Base-by-base conservation (phyloP, 2,329 filamentous ascomycete genomes). In the Harringtonia aguacate region DNA sequence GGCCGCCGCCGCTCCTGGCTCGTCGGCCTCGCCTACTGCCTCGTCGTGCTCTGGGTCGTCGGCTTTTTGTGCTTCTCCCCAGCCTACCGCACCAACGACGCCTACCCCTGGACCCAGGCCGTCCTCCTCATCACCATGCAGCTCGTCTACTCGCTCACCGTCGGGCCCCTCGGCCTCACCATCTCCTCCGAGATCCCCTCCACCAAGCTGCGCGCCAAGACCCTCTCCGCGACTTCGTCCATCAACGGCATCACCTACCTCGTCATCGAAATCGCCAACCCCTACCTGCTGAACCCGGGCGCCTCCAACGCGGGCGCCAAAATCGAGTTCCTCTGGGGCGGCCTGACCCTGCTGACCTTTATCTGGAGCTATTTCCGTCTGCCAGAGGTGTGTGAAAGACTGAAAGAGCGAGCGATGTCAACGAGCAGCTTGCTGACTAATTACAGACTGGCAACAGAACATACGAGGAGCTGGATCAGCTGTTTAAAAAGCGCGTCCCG, bases 171-270 rank as follows among this genome's bases (percentile, higher is more conserved):
- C 24, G 24, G 7, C 24, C 24, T 27, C 24, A 7, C 24, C 24
- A 27, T 43, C 45, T 35, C 34, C 9, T 44, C 30, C 17, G 45
- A 47, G 36, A 36, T 43, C 21, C 36, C 41, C 6, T 40, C 45
- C 6, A 40, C 41, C 24, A 39, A 41, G 33, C 45, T 47, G 21
- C 36, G 45, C 15, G 36, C 37, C 41, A 48, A 48, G 43, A 48
- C 45, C 29, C 36, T 46, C 8, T 36, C 39, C 8, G 17, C 31
- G 12, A 29, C 36, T 4, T 20, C 39, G 14, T 31, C 31, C 14
- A 35, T 43, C 35, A 39, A 43, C 35, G 39, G 33, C 22, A 33
- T 41, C 14, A 37, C 33, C 4, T 36, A 31, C 18, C 33, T 43
- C 4, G 36, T 43, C 21, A 39, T 42, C 7, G 22, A 17, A 2